Evolutionary conservation across 306 rosid genomes (phyloP).

Genomic region (Vigna angularis): DNA sequence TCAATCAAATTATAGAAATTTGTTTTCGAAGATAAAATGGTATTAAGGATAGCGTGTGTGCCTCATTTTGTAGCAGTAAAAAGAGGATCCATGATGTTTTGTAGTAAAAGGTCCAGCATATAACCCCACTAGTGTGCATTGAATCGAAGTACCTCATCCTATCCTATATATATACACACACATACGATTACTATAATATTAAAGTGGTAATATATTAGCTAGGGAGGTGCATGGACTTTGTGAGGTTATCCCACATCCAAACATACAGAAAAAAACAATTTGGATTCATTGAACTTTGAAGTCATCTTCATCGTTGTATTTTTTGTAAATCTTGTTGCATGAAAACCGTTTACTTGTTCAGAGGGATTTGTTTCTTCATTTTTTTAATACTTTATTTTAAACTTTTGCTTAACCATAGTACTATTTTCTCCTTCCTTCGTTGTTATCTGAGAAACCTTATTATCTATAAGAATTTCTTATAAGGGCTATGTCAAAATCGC

Average conservation of each 20-base stretch:
- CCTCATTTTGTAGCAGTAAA: constrained; percentile 16
- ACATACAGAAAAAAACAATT: constrained; percentile 52
- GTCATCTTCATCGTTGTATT: constrained; percentile 52
- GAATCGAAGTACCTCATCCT: neutral
- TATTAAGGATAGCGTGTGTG: neutral
- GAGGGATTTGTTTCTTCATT: constrained; percentile 34
- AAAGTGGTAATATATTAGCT: constrained; percentile 9
- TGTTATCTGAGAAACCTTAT: constrained; percentile 30
- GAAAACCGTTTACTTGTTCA: constrained; percentile 52
- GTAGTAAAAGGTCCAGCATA: constrained; percentile 7
- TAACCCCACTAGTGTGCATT: constrained; percentile 8
- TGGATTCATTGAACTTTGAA: constrained; percentile 49
- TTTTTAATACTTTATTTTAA: neutral
- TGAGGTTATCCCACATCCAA: constrained; percentile 36
- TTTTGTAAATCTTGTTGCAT: constrained; percentile 45
- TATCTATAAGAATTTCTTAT: neutral
- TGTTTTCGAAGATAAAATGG: neutral
- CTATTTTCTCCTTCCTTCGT: constrained; percentile 26
- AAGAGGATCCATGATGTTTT: neutral
- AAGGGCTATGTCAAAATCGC: constrained; percentile 18
- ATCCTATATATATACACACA: neutral
- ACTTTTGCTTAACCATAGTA: neutral
- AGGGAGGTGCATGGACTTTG: constrained; percentile 35
- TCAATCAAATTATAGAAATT: neutral
- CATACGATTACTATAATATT: neutral